Base-by-base conservation (phyloP, 768 basidiomycete species). In the Gautieria morchelliformis region DNA sequence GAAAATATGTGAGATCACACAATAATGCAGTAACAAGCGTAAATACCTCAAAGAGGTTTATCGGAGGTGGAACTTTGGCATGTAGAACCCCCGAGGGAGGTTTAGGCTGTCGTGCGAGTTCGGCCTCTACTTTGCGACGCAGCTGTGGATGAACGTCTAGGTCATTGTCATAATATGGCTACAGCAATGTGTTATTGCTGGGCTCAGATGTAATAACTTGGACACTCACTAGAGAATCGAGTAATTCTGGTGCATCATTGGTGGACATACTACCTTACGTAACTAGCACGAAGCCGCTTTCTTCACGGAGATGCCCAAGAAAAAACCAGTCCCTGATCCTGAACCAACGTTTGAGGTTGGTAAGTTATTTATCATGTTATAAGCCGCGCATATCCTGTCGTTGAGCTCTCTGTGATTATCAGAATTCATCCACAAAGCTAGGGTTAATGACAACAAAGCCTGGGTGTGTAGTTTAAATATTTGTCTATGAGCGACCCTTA, bases 121-220 rank as follows among this genome's bases (percentile, higher is more conserved):
- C 90, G 61, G 75, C 75, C 56, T 89, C 86, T 15, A 92, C 90
- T 67, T 84, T 85, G 66, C 83, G 79, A 67, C 79, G 83, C 40
- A 93, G 74, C 40, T 77, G 64, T 1, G 90, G 89, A 59, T 78
- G 81, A 56, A 79, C 79, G 59, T 92, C 87, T 52, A 94, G 77
- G 68, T 96, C 92, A 67, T 93, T 89, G 74, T 97, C 93, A 66
- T 90, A 93, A 72, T 96, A 97, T 17, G 93, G 93, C 61, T 57
- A 22, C 32, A 1, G n/a, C 24, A 15, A 7, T 9, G 30, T 45
- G 24, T n/a, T 15, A 15, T 20, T 47, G 33, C 22, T 37, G 32
- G 55, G 37, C 6, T 7, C 20, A 35, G 15, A 5, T 20, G 6
- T 50, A 42, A 15, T 20, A 48, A 57, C 12, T 48, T 39, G n/a